Conservation (phyloP, 2,329 filamentous ascomycete species). For the Emericellopsis atlantica region DNA sequence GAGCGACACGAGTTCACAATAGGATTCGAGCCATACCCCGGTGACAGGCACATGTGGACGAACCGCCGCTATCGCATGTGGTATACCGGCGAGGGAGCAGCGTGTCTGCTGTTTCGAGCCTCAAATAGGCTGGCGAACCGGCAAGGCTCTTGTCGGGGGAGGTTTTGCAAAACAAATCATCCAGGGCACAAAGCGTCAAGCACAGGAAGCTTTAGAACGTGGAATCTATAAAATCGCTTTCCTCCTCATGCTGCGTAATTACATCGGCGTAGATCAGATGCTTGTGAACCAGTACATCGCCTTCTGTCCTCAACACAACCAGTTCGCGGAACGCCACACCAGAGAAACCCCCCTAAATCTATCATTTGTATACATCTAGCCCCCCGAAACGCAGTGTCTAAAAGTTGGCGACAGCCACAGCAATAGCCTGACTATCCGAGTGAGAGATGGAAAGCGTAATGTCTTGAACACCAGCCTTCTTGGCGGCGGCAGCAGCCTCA, state of each 20-base stretch:
- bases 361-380: neutral
- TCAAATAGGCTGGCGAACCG: too few relatives aligned
- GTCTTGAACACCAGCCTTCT: conserved; percentile 73
- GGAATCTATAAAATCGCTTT: neutral
- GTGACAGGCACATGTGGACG: neutral
- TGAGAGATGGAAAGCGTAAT: conserved; percentile 94
- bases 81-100: neutral
- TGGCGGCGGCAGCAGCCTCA: conserved; percentile 70
- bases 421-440: conserved; percentile 85
- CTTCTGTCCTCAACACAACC: neutral
- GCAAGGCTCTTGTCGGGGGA: too few relatives aligned
- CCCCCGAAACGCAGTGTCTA: conserved; percentile 22
- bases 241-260: neutral
- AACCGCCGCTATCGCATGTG: neutral
- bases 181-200: too few relatives aligned
- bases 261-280: neutral
- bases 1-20: neutral
- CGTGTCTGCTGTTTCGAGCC: too few relatives aligned
- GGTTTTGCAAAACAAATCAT: too few relatives aligned
- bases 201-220: neutral
- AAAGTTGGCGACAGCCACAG: conserved; percentile 78
- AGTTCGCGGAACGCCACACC: neutral
- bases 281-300: neutral
- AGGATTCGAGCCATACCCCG: neutral
- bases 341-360: neutral